Percentiles rank a stretch among this genome's conserved stretches.
Conservation (phyloP, 2,329 filamentous ascomycete genomes). For the Fusarium sp. region DNA sequence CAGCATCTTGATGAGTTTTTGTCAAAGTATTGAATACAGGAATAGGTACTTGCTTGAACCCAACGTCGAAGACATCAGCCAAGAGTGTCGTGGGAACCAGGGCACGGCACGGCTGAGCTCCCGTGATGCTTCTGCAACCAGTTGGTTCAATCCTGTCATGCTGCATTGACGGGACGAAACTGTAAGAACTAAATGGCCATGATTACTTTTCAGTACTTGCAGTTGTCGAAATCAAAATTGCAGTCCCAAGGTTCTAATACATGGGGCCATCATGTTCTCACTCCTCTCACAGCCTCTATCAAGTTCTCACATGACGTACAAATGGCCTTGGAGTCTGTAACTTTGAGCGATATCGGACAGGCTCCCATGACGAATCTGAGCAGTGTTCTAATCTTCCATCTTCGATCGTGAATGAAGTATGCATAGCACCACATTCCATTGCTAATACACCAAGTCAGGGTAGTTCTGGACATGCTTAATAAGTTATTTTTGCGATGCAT, state of each 20-base stretch:
- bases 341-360: fast-evolving
- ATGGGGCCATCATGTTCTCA: neutral
- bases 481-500: neutral
- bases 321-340: fast-evolving
- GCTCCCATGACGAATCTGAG: neutral
- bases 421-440: neutral
- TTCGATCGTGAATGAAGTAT: neutral
- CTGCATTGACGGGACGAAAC: neutral
- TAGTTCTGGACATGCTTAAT: neutral
- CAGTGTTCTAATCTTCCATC: neutral
- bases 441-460: neutral
- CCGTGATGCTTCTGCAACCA: neutral
- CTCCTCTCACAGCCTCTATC: no score
- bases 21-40: neutral
- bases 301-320: neutral
- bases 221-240: neutral
- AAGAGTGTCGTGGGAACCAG: neutral
- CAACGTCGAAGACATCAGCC: neutral
- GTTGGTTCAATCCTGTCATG: neutral
- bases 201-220: neutral
- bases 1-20: neutral
- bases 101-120: neutral
- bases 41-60: neutral
- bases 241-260: neutral
- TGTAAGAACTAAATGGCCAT: neutral